Evolutionary conservation across 345 rosid species (phyloP).

Genomic region (Trapa bicornis): DNA sequence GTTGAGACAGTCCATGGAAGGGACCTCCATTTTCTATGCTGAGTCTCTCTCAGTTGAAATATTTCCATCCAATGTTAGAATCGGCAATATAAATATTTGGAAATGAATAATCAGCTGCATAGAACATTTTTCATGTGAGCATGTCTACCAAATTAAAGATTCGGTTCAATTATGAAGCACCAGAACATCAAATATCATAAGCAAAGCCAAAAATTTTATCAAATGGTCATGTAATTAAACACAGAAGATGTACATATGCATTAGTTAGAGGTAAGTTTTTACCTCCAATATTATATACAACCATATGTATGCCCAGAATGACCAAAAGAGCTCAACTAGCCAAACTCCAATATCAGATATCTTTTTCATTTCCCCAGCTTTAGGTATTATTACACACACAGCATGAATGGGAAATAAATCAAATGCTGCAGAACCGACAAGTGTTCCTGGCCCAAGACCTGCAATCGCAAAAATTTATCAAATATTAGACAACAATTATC

Average conservation of each 20-base stretch:
- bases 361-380: constrained; percentile 88
- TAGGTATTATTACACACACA: constrained; percentile 89
- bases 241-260: background rate
- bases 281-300: constrained; percentile 88
- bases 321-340: constrained; percentile 93
- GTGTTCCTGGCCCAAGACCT: constrained; percentile 98
- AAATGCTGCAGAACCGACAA: constrained; percentile 96
- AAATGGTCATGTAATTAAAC: background rate
- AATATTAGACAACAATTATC: background rate
- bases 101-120: background rate
- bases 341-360: constrained; percentile 93
- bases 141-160: background rate
- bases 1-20: background rate
- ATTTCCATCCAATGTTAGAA: background rate
- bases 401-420: constrained; percentile 96
- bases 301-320: constrained; percentile 97
- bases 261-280: constrained; percentile 3
- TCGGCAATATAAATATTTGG: background rate
- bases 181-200: background rate
- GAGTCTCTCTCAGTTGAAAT: background rate
- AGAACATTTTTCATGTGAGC: background rate
- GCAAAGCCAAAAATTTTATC: background rate
- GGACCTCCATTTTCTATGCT: background rate
- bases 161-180: background rate
- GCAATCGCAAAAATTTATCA: constrained; percentile 5